Evolutionary conservation across 1,284 basidiomycete species (phyloP).

Genomic region (Amylostereum chailletii): DNA sequence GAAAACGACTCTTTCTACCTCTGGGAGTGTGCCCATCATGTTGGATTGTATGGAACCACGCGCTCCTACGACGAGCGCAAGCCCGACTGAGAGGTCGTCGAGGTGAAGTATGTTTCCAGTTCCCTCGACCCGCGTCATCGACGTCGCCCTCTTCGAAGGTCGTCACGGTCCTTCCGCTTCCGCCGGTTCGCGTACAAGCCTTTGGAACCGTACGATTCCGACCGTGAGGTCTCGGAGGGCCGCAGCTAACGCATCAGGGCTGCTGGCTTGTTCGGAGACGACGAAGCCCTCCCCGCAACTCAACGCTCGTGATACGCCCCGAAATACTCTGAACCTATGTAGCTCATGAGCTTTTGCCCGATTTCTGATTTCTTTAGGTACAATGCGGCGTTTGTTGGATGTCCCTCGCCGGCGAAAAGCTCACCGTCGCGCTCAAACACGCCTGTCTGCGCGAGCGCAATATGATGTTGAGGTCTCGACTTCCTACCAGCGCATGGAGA

Average conservation of each 20-base stretch:
- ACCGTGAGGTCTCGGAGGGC: constrained; percentile 82
- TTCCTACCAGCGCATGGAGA: constrained; percentile 78
- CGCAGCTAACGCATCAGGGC: constrained; percentile 90
- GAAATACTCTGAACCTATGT: constrained; percentile 82
- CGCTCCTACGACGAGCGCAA: constrained; percentile 77
- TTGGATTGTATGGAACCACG: constrained; percentile 68
- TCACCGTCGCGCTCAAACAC: constrained; percentile 86
- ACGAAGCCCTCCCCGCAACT: constrained; percentile 69
- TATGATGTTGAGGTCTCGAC: constrained; percentile 92
- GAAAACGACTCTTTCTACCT: too few relatives aligned
- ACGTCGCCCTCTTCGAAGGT: constrained; percentile 81
- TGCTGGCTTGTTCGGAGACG: constrained; percentile 98
- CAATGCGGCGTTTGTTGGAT: constrained; percentile 93
- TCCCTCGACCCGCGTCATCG: constrained; percentile 60
- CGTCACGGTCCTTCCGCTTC: constrained; percentile 56
- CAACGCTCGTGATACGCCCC: constrained; percentile 71
- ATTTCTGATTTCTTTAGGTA: constrained; percentile 43
- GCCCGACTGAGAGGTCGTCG: constrained; percentile 75
- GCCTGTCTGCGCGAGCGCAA: constrained; percentile 88
- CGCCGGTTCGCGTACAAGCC: constrained; percentile 87
- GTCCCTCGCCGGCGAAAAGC: constrained; percentile 90
- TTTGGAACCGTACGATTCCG: constrained; percentile 83
- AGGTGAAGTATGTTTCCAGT: constrained; percentile 55
- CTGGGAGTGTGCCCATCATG: too few relatives aligned
- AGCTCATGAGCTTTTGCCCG: constrained; percentile 2